Conservation (phyloP, 495 filamentous ascomycete genomes). For the Xylaria cubensis region DNA sequence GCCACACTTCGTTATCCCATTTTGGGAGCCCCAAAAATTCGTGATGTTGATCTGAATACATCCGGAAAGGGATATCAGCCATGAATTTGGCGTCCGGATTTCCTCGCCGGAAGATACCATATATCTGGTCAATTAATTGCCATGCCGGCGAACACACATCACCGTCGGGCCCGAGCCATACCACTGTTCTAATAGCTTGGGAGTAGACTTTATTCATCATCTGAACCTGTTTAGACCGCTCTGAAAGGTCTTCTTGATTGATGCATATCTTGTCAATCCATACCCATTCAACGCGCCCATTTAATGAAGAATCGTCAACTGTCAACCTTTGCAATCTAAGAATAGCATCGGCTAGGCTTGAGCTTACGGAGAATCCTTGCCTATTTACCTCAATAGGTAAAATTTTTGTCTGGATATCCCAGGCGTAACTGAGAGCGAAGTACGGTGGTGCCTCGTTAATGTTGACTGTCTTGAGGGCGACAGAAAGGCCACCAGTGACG, state of each 20-base stretch:
- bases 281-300: background rate
- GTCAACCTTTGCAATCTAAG: background rate
- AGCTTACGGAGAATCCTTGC: background rate
- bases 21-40: background rate
- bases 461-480: background rate
- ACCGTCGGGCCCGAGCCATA: background rate
- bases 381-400: background rate
- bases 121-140: background rate
- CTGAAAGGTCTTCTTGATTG: background rate
- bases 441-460: background rate
- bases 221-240: background rate
- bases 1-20: background rate
- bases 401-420: background rate
- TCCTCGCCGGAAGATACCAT: background rate
- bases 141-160: background rate
- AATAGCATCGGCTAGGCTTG: background rate
- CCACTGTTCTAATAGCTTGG: background rate
- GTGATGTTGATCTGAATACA: background rate
- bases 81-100: background rate
- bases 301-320: background rate
- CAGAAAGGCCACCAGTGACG: background rate
- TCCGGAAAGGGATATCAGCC: background rate
- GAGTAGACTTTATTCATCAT: background rate
- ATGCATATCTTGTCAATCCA: constrained; percentile 2
- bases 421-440: background rate